Percentiles rank a stretch among this genome's conserved stretches.
Evolutionary conservation across 1,139 yeast genomes (phyloP).

Genomic region (Hyphopichia buzzinii): DNA sequence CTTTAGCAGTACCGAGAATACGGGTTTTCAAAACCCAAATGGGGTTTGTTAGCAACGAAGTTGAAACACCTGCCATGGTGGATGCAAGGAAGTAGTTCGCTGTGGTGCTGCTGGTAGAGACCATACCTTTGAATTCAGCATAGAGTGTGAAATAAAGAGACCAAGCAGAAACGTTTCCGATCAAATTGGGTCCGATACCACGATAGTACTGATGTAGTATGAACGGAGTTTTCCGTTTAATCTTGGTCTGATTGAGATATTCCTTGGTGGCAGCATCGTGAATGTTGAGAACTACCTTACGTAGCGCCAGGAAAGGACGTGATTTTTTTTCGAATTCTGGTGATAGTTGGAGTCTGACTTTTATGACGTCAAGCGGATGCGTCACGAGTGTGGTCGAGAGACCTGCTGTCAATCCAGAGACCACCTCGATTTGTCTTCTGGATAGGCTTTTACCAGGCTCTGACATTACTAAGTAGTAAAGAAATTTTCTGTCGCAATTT

Average conservation of each 20-base stretch:
- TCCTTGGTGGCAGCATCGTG: conserved; percentile 11
- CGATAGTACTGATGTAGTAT: conserved; percentile 47
- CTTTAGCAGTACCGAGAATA: conserved; percentile 60
- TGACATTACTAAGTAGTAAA: not conserved
- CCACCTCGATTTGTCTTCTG: conserved; percentile 40
- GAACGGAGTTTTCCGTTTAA: conserved; percentile 6
- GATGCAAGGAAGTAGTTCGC: conserved; percentile 37
- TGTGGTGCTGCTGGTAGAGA: conserved; percentile 19
- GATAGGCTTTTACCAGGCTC: conserved; percentile 1
- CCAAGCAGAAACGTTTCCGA: conserved; percentile 90
- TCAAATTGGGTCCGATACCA: conserved; percentile 75
- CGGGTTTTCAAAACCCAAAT: conserved; percentile 91
- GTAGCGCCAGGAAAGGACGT: conserved; percentile 10
- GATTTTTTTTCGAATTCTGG: conserved; percentile 7
- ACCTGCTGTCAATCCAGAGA: conserved; percentile 85
- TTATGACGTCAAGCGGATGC: conserved; percentile 87
- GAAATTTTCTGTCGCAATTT: not conserved
- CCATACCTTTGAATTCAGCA: conserved; percentile 48
- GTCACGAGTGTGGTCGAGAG: conserved; percentile 72
- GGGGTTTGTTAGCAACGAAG: conserved; percentile 82
- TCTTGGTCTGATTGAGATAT: conserved; percentile 2
- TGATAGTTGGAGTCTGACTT: conserved; percentile 68
- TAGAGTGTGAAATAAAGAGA: conserved; percentile 78
- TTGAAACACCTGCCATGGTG: conserved; percentile 64
- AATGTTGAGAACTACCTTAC: conserved; percentile 19